Conservation (phyloP, 495 filamentous ascomycete genomes). For the Parachaetomium inaequale region DNA sequence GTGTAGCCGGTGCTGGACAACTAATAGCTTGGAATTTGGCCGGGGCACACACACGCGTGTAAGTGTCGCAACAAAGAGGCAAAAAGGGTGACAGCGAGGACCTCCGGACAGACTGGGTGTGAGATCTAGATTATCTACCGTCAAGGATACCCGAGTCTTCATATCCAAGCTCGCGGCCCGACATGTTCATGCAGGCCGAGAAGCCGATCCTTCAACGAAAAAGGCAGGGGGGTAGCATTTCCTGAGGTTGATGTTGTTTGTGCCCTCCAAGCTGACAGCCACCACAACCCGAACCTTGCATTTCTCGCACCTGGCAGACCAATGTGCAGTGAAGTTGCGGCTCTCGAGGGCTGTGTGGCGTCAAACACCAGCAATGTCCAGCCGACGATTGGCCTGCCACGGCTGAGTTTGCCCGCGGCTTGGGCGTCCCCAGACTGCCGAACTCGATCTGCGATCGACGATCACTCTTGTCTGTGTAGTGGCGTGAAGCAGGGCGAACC, state of each 20-base stretch:
- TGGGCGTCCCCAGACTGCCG: background rate
- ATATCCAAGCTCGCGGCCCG: background rate
- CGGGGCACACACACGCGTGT: no score
- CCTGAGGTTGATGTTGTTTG: background rate
- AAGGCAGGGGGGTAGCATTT: background rate
- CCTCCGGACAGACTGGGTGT: background rate
- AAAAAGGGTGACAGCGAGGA: background rate
- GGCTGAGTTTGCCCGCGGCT: constrained; percentile 2
- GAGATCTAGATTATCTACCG: background rate
- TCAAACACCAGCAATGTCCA: background rate
- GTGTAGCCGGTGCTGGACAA: no score
- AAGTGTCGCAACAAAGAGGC: background rate
- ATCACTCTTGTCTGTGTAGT: background rate
- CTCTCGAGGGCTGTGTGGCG: background rate
- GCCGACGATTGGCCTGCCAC: background rate
- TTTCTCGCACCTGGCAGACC: background rate
- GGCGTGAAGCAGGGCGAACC: no score
- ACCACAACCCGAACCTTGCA: background rate
- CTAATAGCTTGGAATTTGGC: no score
- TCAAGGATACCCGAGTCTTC: background rate
- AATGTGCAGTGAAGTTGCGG: background rate
- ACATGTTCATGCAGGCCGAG: background rate
- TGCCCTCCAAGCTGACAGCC: background rate
- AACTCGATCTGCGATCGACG: background rate
- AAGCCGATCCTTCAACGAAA: background rate